A percentile compares a stretch with the other conserved stretches of the same genome.
Conservation (phyloP, 2,329 filamentous ascomycete genomes). For the Decorospora gaudefroyi region DNA sequence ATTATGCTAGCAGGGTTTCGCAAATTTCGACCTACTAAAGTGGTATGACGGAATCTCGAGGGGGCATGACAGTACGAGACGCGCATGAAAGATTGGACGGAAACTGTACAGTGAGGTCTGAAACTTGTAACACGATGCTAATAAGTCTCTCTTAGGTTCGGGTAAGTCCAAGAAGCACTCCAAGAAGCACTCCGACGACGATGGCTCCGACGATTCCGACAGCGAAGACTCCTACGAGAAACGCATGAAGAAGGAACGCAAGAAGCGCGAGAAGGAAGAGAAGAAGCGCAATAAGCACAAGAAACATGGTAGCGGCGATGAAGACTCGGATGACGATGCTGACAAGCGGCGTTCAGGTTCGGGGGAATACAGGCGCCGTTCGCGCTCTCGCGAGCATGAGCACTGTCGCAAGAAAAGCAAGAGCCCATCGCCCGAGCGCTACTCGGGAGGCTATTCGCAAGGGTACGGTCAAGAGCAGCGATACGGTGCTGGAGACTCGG, state of each 20-base stretch:
- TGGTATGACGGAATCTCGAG: too few species aligned
- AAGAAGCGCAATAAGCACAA: slow-evolving; percentile 22
- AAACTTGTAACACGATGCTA: too few species aligned
- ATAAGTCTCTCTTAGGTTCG: too few species aligned
- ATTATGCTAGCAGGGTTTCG: too few species aligned
- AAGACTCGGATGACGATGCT: slow-evolving; percentile 24
- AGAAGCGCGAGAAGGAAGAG: slow-evolving; percentile 30
- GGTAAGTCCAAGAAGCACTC: too few species aligned
- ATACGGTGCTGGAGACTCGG: slow-evolving; percentile 27
- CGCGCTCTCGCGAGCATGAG: slow-evolving; percentile 23
- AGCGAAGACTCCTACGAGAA: slow-evolving; percentile 38
- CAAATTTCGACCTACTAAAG: too few species aligned
- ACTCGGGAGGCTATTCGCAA: slow-evolving; percentile 26
- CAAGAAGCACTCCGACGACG: slow-evolving; percentile 51
- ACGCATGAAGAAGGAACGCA: slow-evolving; percentile 27
- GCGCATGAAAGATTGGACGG: too few species aligned
- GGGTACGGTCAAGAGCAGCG: slow-evolving; percentile 32
- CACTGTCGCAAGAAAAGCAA: slow-evolving; percentile 26
- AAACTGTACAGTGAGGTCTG: too few species aligned
- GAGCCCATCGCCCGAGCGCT: slow-evolving; percentile 29
- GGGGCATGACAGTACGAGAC: too few species aligned
- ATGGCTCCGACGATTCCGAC: slow-evolving; percentile 32
- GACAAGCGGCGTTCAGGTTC: slow-evolving; percentile 30
- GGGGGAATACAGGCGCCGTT: slow-evolving; percentile 18
- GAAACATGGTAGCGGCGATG: slow-evolving; percentile 18